phyloP scores from a whole-genome alignment of 345 rosid species.

The Excoecaria cochinchinensis region DNA sequence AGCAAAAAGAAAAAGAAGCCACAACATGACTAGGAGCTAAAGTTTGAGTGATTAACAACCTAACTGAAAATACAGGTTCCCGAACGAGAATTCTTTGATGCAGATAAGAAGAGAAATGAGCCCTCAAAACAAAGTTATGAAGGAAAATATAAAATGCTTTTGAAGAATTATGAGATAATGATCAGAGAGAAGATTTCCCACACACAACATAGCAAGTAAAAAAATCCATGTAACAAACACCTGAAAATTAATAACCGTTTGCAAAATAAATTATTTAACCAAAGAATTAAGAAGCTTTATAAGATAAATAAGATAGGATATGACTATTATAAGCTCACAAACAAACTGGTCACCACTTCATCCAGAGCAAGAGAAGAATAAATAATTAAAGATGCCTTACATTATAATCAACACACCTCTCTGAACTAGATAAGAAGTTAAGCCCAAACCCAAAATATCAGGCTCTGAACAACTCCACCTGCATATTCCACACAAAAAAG shows the following conservation, averaged over 20 bases:
- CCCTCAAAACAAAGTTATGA: background rate
- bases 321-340: constrained; percentile 42
- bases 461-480: constrained; percentile 61
- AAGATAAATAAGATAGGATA: constrained; percentile 23
- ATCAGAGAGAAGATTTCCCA: background rate
- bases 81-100: background rate
- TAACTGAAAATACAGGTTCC: background rate
- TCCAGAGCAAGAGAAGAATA: constrained; percentile 41
- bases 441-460: constrained; percentile 45
- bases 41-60: background rate
- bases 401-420: constrained; percentile 64
- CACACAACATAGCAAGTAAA: background rate
- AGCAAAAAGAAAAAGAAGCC: background rate
- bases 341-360: constrained; percentile 50
- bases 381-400: constrained; percentile 40
- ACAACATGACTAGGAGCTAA: background rate
- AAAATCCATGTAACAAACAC: constrained; percentile 13
- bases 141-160: background rate
- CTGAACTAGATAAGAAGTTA: constrained; percentile 47
- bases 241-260: constrained; percentile 16
- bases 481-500: constrained; percentile 47
- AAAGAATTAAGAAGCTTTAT: constrained; percentile 21
- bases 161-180: background rate
- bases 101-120: background rate
- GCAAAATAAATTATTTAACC: background rate